Base-by-base conservation (phyloP, 805 yeast genomes). In the Kluyveromyces wickerhamii region DNA sequence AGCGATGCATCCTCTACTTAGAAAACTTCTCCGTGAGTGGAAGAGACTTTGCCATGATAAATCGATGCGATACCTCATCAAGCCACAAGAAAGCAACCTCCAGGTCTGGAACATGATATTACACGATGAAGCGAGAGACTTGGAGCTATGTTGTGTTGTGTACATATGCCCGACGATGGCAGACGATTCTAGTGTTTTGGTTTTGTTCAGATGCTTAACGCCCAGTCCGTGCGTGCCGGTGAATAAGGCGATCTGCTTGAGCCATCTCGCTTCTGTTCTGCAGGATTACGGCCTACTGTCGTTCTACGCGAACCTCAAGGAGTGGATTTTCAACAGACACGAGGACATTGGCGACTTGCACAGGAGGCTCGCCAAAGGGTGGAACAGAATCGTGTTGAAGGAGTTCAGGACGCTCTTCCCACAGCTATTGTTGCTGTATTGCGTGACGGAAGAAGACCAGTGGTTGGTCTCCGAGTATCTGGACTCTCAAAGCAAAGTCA, bases 1-100 rank as follows among this genome's bases (percentile, higher is more conserved):
- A n/a, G 47, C 42, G 52, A 44, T 38, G 13, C 18, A 34, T 11
- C 28, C 42, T 9, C 27, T 56, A 17, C 48, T 55, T 5, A 51
- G 53, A 36, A 48, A 40, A 29, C 36, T 57, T 12, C 38, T 57
- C 11, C 41, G 57, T 40, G 62, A 56, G 12, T 57, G 62, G 62
- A 57, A 55, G 32, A 35, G 39, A 24, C 24, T 56, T 2, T 20
- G 21, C 25, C 40, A 35, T 27, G 33, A 31, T 22, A 27, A 24
- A n/a, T 34, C 39, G 6, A 30, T 26, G 7, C 22, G 39, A 12
- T 56, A 35, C 32, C 37, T 44, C 37, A 32, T 56, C 18, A 48
- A 44, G 32, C 62, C 62, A 18, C 59, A 56, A 32, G 62, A 57
- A 24, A 45, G 57, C 2, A 52, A 57, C 35, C 26, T 52, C n/a